A percentile compares a stretch with the other conserved stretches of the same genome.
Conservation (phyloP, 2,329 filamentous ascomycete genomes). For the Colletotrichum abscissum region DNA sequence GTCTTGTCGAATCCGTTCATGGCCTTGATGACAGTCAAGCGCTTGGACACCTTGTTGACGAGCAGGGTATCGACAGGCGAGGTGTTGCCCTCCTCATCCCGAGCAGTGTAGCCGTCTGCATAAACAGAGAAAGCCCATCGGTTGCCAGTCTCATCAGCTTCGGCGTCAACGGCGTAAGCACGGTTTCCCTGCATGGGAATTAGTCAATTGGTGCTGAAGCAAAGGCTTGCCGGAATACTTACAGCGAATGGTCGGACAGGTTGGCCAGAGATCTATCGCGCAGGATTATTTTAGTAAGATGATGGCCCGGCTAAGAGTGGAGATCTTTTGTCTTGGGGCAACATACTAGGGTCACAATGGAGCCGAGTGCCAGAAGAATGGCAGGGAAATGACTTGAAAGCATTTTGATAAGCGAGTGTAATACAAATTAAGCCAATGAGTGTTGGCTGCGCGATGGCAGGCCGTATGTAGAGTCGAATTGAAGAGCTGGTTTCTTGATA, state of each 20-base stretch:
- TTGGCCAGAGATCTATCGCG: not conserved
- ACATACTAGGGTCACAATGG: not conserved
- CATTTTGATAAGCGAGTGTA: not conserved
- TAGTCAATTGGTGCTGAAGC: accelerated
- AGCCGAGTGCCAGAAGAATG: not conserved
- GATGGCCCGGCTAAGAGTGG: accelerated
- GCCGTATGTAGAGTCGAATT: not conserved
- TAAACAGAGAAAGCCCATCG: conserved; percentile 9
- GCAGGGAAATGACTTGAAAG: not conserved
- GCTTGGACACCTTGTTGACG: not conserved
- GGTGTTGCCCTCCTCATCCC: not conserved
- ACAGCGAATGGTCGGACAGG: not conserved
- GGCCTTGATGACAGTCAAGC: conserved; percentile 2
- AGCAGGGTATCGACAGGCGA: not conserved
- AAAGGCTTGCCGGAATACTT: not conserved
- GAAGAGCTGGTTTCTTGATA: not conserved
- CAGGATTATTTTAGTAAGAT: not conserved
- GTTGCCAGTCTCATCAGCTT: not conserved
- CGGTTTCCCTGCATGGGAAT: not conserved
- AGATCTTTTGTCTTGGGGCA: accelerated
- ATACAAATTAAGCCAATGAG: not conserved
- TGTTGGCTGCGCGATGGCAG: not conserved
- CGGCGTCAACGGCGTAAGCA: not conserved
- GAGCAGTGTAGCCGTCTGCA: not conserved
- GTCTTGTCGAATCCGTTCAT: not conserved